A percentile compares a stretch with the other conserved stretches of the same genome.
phyloP scores from a whole-genome alignment of 2,329 filamentous ascomycete genomes.

The Amauroascus verrucosus region DNA sequence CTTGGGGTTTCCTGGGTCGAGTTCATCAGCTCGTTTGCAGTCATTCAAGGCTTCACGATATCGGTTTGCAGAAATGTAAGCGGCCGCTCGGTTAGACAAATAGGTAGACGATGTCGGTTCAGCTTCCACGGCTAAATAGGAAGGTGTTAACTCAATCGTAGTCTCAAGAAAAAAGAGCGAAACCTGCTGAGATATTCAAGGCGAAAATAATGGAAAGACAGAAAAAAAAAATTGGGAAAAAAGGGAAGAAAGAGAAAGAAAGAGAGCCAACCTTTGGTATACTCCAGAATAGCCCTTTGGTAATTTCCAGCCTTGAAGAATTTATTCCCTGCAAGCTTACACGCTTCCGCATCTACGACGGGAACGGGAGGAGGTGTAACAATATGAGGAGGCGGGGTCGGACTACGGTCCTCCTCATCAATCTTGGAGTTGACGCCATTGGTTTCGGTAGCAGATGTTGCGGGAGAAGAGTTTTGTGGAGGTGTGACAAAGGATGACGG shows the following conservation, averaged over 20 bases:
- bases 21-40: constrained; percentile 66
- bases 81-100: constrained; percentile 87
- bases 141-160: background rate
- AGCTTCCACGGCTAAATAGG: constrained; percentile 66
- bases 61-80: constrained; percentile 77
- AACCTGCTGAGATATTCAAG: background rate
- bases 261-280: constrained; percentile 67
- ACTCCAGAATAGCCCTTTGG: constrained; percentile 76
- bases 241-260: background rate
- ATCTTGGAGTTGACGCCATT: constrained; percentile 24
- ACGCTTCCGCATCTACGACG: constrained; percentile 63
- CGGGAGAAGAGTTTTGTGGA: constrained; percentile 14
- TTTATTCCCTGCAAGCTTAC: constrained; percentile 88
- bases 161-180: background rate
- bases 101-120: constrained; percentile 80
- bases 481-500: constrained; percentile 30
- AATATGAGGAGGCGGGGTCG: constrained; percentile 38
- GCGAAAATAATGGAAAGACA: background rate
- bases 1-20: constrained; percentile 80
- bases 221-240: constrained; percentile 1
- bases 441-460: constrained; percentile 23
- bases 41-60: constrained; percentile 76
- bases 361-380: constrained; percentile 42
- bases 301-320: constrained; percentile 95
- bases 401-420: constrained; percentile 31